Percentiles rank a stretch among this genome's conserved stretches.
phyloP scores from a whole-genome alignment of 2,329 filamentous ascomycete genomes.

The Ceratocystis smalleyi region DNA sequence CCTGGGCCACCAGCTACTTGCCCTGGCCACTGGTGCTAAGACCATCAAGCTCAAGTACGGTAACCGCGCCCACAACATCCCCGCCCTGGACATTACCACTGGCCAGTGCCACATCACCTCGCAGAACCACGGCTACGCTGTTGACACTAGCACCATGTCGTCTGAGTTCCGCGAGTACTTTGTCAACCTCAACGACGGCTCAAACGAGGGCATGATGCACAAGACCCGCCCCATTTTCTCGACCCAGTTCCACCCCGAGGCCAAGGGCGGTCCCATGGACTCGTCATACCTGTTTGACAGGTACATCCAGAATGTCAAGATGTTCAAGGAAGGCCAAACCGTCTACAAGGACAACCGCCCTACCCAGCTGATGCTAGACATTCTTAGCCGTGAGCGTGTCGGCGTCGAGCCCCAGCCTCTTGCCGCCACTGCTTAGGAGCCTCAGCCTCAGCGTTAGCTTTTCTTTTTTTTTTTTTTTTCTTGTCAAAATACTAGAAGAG shows the following conservation, averaged over 20 bases:
- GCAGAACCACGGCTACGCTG: slow-evolving; percentile 96
- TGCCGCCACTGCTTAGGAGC: slow-evolving; percentile 31
- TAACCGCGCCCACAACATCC: slow-evolving; percentile 97
- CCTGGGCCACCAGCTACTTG: slow-evolving; percentile 89
- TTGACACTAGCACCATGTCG: slow-evolving; percentile 69
- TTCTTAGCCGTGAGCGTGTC: slow-evolving; percentile 86
- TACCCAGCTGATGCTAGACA: slow-evolving; percentile 72
- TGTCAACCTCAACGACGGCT: slow-evolving; percentile 92
- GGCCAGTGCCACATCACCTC: slow-evolving; percentile 97
- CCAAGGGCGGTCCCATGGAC: slow-evolving; percentile 92
- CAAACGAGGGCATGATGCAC: slow-evolving; percentile 96
- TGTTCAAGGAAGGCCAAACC: slow-evolving; percentile 72
- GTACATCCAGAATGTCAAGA: slow-evolving; percentile 77
- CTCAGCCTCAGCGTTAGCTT: neutral
- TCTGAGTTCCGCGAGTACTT: slow-evolving; percentile 95
- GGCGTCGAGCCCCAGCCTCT: slow-evolving; percentile 60
- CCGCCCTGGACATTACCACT: slow-evolving; percentile 82
- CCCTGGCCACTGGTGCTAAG: slow-evolving; percentile 70
- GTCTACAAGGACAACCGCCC: slow-evolving; percentile 77
- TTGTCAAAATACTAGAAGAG: neutral
- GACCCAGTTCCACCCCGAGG: slow-evolving; percentile 97
- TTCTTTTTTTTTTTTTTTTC: no score
- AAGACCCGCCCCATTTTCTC: slow-evolving; percentile 92
- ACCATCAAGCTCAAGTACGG: slow-evolving; percentile 99
- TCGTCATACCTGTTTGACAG: slow-evolving; percentile 92